These are phyloP conservation scores for Leptographium flavum DNA, from an alignment of 2,329 filamentous ascomycete genomes.

Conservation along the genomic window DNA sequence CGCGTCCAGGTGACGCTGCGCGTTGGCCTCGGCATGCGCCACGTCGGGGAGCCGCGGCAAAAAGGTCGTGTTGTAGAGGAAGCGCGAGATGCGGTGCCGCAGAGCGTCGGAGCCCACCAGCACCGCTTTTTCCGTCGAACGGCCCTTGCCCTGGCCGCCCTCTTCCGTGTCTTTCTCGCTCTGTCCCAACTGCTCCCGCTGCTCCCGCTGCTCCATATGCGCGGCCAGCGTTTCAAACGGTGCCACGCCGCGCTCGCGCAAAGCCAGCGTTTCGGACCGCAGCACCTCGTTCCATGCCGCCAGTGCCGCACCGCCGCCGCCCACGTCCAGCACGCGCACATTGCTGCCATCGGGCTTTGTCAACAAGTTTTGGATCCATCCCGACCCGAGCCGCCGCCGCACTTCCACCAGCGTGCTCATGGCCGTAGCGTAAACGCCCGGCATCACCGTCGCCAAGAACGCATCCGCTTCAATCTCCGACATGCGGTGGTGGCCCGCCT, in stretches of 20 bases:
- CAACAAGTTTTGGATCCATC: slow-evolving; percentile 55
- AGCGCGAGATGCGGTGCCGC: slow-evolving; percentile 56
- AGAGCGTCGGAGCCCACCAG: slow-evolving; percentile 63
- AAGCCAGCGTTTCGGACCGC: slow-evolving; percentile 64
- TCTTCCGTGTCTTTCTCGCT: too few relatives aligned
- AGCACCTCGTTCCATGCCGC: slow-evolving; percentile 67
- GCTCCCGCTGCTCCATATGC: slow-evolving; percentile 28
- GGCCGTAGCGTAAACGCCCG: slow-evolving; percentile 54
- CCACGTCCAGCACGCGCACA: slow-evolving; percentile 58
- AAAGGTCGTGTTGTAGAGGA: slow-evolving; percentile 84
- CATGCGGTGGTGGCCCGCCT: slow-evolving; percentile 53
- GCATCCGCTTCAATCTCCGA: slow-evolving; percentile 61
- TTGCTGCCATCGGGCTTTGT: slow-evolving; percentile 39
- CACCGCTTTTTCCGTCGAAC: slow-evolving; percentile 60
- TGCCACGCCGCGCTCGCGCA: slow-evolving; percentile 47
- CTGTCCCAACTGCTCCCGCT: too few relatives aligned
- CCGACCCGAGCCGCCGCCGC: slow-evolving; percentile 54
- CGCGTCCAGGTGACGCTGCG: slow-evolving; percentile 44
- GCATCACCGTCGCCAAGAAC: slow-evolving; percentile 55
- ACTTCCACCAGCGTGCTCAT: slow-evolving; percentile 59
- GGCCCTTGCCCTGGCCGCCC: slow-evolving; percentile 21
- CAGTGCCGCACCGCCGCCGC: slow-evolving; percentile 57
- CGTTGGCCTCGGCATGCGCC: slow-evolving; percentile 47
- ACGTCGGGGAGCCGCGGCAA: slow-evolving; percentile 85
- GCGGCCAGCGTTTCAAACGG: slow-evolving; percentile 33